Conservation (phyloP, 148 eudicot genomes). For the Silene latifolia region DNA sequence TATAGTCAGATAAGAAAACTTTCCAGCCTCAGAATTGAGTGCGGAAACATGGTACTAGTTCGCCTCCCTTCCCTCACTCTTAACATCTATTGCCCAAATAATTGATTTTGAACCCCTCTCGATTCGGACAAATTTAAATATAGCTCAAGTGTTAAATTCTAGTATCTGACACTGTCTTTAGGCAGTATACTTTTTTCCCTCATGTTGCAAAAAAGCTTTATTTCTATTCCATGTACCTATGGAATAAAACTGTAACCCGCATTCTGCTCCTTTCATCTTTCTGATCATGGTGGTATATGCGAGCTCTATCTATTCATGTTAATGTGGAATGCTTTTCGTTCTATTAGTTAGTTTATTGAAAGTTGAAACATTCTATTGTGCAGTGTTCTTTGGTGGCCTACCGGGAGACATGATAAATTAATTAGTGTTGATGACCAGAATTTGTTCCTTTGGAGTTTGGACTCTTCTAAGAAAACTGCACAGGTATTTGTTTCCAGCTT, state of each 20-base stretch:
- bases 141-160: background rate
- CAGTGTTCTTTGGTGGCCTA: constrained; percentile 98
- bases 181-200: background rate
- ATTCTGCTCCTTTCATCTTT: background rate
- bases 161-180: background rate
- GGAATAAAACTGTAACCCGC: background rate
- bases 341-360: constrained; percentile 7
- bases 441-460: constrained; percentile 82
- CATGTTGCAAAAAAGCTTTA: background rate
- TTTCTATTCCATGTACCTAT: background rate
- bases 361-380: constrained; percentile 16
- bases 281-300: background rate
- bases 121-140: background rate
- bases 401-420: constrained; percentile 88
- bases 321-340: background rate
- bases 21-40: background rate
- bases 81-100: background rate
- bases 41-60: background rate
- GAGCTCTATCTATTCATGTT: background rate
- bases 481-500: constrained; percentile 45
- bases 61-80: background rate
- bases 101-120: background rate
- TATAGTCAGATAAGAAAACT: background rate
- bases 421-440: constrained; percentile 92
- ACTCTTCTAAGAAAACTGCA: constrained; percentile 86